Evolutionary conservation across 2,329 filamentous ascomycete genomes (phyloP), one percentile per base, ranked within the genome.

Genomic region (Ophiocordyceps camponoti-leonardi): DNA sequence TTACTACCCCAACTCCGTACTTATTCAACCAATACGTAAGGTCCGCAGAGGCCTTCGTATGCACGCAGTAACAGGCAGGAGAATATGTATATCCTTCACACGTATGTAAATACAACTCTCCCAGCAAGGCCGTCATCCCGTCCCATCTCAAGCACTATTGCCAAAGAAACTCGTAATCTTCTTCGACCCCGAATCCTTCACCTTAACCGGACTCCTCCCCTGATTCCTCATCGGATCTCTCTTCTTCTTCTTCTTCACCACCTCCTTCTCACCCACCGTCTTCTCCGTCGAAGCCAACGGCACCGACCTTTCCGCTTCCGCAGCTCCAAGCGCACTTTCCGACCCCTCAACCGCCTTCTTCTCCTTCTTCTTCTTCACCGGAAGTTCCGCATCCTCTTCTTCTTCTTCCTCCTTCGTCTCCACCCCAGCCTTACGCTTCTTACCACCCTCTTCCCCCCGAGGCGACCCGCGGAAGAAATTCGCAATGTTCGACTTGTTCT

Each of bases 401-500:
- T 10, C 35, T 16, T 23, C 10, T 28, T 10, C 35, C 22, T 23
- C 10, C 18, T 20, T 28, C 13, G 44, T 10, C 26, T 28, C 26
- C 26, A 11, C 10, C 26, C 10, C 43, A 12, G 47, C 16, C 40
- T 51, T 41, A n/a, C 51, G 49, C 44, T 47, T 31, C 43, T 39
- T 43, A 5, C 39, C 28, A 5, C 23, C 26, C 46, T 42, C 12
- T 13, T 44, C 1, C 8, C 23, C 16, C 66, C 46, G 62, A 62
- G 49, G 71, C 57, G n/a, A 61, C 69, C 40, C 83, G 8, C 72
- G 72, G 56, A 96, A 96, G 67, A 94, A 95, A 55, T 94, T 94
- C 42, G 83, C 84, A 60, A 96, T 96, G 52, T 92, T 95, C 44
- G 73, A 79, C 66, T 93, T 95, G 61, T 95, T 95, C 55, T 88